phyloP scores from a whole-genome alignment of 805 yeast species.

The Pichia kluyveri region DNA sequence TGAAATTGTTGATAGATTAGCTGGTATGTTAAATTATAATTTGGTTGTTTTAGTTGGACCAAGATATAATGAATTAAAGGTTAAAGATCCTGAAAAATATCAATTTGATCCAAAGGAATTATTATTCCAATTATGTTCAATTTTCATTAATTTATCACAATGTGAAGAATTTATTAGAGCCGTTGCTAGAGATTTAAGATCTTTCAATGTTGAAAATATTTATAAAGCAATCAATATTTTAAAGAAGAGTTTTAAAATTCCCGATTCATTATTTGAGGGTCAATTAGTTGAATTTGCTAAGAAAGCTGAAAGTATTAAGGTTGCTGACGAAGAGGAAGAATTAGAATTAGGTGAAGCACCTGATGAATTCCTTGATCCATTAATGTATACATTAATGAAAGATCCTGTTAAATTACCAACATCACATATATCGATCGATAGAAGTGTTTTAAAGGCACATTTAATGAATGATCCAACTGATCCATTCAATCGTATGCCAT shows the following conservation, averaged over 20 bases:
- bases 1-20: slow-evolving; percentile 88
- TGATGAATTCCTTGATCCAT: slow-evolving; percentile 93
- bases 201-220: slow-evolving; percentile 63
- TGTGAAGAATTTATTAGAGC: slow-evolving; percentile 65
- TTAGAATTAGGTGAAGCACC: slow-evolving; percentile 88
- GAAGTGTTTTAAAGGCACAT: slow-evolving; percentile 89
- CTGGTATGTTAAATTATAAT: slow-evolving; percentile 93
- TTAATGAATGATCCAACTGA: slow-evolving; percentile 90
- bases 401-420: slow-evolving; percentile 94
- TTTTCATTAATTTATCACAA: slow-evolving; percentile 62
- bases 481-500: slow-evolving; percentile 91
- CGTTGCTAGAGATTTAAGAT: slow-evolving; percentile 86
- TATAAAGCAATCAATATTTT: slow-evolving; percentile 63
- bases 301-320: slow-evolving; percentile 52
- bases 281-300: slow-evolving; percentile 48
- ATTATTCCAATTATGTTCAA: slow-evolving; percentile 59
- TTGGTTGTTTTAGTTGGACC: slow-evolving; percentile 93
- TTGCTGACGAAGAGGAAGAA: slow-evolving; percentile 72
- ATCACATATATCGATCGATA: slow-evolving; percentile 76
- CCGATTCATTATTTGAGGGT: slow-evolving; percentile 39
- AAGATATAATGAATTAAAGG: slow-evolving; percentile 81
- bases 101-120: slow-evolving; percentile 72
- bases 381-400: slow-evolving; percentile 91
- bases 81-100: slow-evolving; percentile 72
- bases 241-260: slow-evolving; percentile 41